Base-by-base conservation (phyloP, 2,329 filamentous ascomycete species). In the Westerdykella sp. region DNA sequence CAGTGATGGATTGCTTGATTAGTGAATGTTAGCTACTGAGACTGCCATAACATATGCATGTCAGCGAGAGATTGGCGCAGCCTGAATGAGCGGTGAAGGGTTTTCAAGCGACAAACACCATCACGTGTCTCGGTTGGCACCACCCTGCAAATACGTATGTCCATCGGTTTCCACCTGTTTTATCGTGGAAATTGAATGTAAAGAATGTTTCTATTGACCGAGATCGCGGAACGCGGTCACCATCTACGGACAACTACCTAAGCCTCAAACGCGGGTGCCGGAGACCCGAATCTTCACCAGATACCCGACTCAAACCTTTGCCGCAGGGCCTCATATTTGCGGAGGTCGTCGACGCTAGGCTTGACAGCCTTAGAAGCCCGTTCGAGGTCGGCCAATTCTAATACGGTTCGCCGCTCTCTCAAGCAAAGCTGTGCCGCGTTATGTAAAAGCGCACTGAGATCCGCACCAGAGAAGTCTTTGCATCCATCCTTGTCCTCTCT, bases 401-500 rank as follows among this genome's bases (percentile, higher is more conserved):
- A 73, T 10, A 56, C 58, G 49, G 70, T 70, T 14, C 51, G 52
- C 7, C 69, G 62, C 12, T 75, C 62, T 50, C 71, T 70, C 34
- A 81, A 70, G 25, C 79, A 78, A 37, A 71, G 68, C 57, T 79
- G 75, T 22, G 76, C 80, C 9, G 81, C 81, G 50, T 78, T 75
- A 11, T 78, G 68, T 13, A 83, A 56, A 51, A 85, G 56, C 42
- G 74, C 75, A 12, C 75, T 76, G 40, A 85, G 56, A 69, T 85
- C 81, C 0, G 81, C 81, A 52, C 81, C 81, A 41, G 85, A 91
- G 65, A 91, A 97, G 18, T 86, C 81, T 9, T 78, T 73, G 63
- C 90, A 96, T 10, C 22, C 16, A 12, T 46, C 41, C 81, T 72
- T 30, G 7, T 59, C 46, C 44, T 84, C 81, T 14, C 44, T 31